Percentiles rank a stretch among this genome's conserved stretches.
Conservation (phyloP, 176 grass and related monocot genomes). For the Oryza nivara region DNA sequence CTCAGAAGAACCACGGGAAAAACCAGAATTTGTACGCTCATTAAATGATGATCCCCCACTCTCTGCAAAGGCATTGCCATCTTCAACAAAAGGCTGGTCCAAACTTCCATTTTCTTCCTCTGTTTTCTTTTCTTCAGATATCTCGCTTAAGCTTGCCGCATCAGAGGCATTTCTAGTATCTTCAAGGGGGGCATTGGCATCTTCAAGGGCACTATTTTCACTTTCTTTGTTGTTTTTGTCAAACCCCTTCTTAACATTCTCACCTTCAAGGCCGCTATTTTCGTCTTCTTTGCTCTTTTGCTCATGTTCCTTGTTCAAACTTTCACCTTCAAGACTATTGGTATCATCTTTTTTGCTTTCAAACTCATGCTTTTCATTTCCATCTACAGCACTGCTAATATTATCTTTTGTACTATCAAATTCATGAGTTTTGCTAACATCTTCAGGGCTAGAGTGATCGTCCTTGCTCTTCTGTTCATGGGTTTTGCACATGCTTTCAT, state of each 20-base stretch:
- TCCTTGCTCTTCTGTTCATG: conserved; percentile 41
- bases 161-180: conserved; percentile 34
- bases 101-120: conserved; percentile 37
- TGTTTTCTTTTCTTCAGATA: conserved; percentile 33
- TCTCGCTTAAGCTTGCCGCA: conserved; percentile 40
- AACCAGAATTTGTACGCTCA: conserved; percentile 63
- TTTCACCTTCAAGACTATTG: conserved; percentile 34
- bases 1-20: conserved; percentile 69
- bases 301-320: conserved; percentile 31
- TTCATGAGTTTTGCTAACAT: conserved; percentile 24
- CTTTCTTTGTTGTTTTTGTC: conserved; percentile 40
- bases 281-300: conserved; percentile 29
- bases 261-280: conserved; percentile 9
- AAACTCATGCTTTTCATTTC: conserved; percentile 42
- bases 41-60: conserved; percentile 68
- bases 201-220: conserved; percentile 9
- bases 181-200: conserved; percentile 18
- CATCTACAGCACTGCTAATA: conserved; percentile 23
- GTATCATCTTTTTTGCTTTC: conserved; percentile 37
- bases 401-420: conserved; percentile 29
- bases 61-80: conserved; percentile 47
- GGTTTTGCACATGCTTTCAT: conserved; percentile 46
- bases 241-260: conserved; percentile 13
- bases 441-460: conserved; percentile 32
- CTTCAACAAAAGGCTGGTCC: conserved; percentile 41